phyloP scores from a whole-genome alignment of 1,139 yeast species.

The Pichia sorboxylosa region DNA sequence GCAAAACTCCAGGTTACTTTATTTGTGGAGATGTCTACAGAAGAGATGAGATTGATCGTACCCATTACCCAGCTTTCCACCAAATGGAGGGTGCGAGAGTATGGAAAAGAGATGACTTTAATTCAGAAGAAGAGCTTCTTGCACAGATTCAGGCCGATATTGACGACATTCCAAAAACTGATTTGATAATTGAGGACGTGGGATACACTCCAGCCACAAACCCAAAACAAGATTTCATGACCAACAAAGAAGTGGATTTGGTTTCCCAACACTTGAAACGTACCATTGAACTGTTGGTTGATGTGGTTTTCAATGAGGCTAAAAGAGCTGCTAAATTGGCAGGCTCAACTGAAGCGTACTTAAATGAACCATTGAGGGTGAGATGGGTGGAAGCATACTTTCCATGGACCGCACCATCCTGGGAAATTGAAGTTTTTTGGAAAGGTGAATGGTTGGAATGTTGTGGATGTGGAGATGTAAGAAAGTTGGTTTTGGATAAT shows the following conservation, averaged over 20 bases:
- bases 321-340: conserved; percentile 54
- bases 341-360: conserved; percentile 51
- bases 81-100: conserved; percentile 95
- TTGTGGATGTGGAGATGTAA: conserved; percentile 92
- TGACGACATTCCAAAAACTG: conserved; percentile 54
- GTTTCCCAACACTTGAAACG: conserved; percentile 72
- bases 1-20: conserved; percentile 75
- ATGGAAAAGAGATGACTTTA: conserved; percentile 46
- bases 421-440: conserved; percentile 99
- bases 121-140: conserved; percentile 26
- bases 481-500: conserved; percentile 61
- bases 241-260: conserved; percentile 53
- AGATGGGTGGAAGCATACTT: conserved; percentile 95
- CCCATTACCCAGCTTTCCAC: conserved; percentile 95
- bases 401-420: conserved; percentile 98
- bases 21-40: conserved; percentile 95
- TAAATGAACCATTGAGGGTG: conserved; percentile 67
- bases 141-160: conserved; percentile 45
- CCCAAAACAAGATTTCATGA: conserved; percentile 74
- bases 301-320: conserved; percentile 73
- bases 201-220: conserved; percentile 42
- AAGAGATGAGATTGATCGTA: conserved; percentile 87
- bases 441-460: conserved; percentile 96
- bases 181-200: conserved; percentile 72
- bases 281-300: conserved; percentile 72